These are phyloP conservation scores for Coniferiporia weirii DNA, from an alignment of 1,284 basidiomycete genomes.

Conservation along the genomic window DNA sequence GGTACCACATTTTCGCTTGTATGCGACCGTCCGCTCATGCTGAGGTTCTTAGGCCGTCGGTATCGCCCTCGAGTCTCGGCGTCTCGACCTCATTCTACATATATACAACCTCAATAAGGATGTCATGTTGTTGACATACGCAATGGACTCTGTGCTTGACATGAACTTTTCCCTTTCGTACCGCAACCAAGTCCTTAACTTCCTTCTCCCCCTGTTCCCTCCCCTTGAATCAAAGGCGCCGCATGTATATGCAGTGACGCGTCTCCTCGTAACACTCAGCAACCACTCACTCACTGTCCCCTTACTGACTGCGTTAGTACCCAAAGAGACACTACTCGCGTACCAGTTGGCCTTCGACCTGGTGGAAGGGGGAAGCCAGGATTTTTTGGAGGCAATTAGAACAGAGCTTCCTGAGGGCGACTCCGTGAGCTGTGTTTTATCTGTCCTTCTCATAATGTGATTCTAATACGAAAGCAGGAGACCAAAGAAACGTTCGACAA, in stretches of 20 bases:
- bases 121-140: conserved; percentile 76
- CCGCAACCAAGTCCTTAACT: conserved; percentile 79
- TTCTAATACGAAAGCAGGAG: conserved; percentile 35
- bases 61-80: conserved; percentile 84
- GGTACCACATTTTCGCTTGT: conserved; percentile 35
- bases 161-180: conserved; percentile 77
- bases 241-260: conserved; percentile 73
- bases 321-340: conserved; percentile 69
- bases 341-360: conserved; percentile 95
- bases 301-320: conserved; percentile 66
- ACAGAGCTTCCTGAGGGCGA: conserved; percentile 61
- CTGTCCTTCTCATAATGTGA: conserved; percentile 10
- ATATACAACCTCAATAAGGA: conserved; percentile 74
- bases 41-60: conserved; percentile 71
- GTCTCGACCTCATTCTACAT: conserved; percentile 78
- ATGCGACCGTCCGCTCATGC: conserved; percentile 1
- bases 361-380: conserved; percentile 87
- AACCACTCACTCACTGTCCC: conserved; percentile 69
- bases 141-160: conserved; percentile 86
- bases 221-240: conserved; percentile 67
- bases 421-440: conserved; percentile 38
- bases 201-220: conserved; percentile 81
- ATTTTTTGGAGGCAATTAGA: conserved; percentile 77
- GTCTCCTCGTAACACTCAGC: conserved; percentile 84
- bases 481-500: conserved; percentile 63